A percentile compares a stretch with the other conserved stretches of the same genome.
Conservation (phyloP, 495 filamentous ascomycete genomes). For the Xylaria scruposa region DNA sequence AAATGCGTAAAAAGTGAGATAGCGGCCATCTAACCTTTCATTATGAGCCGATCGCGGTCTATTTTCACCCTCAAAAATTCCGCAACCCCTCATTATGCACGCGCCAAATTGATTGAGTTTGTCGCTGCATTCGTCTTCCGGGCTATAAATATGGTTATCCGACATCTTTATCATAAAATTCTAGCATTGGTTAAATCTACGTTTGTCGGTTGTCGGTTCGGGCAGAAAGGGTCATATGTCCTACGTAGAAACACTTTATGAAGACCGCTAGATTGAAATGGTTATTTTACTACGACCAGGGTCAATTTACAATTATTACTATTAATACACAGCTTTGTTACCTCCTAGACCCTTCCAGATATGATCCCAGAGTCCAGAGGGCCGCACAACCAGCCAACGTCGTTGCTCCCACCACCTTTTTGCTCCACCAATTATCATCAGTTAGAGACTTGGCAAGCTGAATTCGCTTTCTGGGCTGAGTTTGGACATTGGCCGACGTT, state of each 20-base stretch:
- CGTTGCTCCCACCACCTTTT: slow-evolving; percentile 69
- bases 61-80: background rate
- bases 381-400: slow-evolving; percentile 70
- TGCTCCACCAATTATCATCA: slow-evolving; percentile 71
- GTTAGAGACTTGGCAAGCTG: slow-evolving; percentile 66
- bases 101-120: background rate
- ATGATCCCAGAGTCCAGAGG: slow-evolving; percentile 71
- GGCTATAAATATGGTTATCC: background rate
- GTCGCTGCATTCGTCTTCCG: background rate
- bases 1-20: background rate
- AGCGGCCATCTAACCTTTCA: background rate
- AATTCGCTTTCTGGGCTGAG: slow-evolving; percentile 45
- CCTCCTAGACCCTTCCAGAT: slow-evolving; percentile 44
- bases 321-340: slow-evolving; percentile 15
- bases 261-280: background rate
- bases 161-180: background rate
- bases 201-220: background rate
- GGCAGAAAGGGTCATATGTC: background rate
- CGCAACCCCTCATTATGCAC: background rate
- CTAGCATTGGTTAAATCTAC: background rate
- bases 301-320: background rate
- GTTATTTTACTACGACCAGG: background rate
- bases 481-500: slow-evolving; percentile 46
- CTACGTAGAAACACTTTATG: background rate
- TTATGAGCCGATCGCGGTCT: background rate